phyloP scores from a whole-genome alignment of 768 basidiomycete genomes.

The Lactarius hengduanensis region DNA sequence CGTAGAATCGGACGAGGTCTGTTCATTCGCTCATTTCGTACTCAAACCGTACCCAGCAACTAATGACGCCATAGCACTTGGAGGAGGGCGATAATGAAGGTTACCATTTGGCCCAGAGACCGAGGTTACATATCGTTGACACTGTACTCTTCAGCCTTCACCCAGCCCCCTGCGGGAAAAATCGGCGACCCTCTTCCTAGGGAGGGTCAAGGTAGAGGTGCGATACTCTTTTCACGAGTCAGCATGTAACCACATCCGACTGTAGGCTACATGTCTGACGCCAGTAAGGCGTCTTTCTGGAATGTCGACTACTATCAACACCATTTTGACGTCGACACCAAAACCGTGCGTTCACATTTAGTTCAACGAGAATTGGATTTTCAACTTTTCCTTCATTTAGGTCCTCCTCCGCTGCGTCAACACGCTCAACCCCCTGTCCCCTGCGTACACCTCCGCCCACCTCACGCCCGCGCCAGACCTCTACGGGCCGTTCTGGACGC shows the following conservation, averaged over 20 bases:
- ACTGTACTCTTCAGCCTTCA: conserved; percentile 8
- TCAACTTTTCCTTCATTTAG: conserved; percentile 39
- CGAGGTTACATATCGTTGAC: background rate
- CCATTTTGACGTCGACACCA: conserved; percentile 88
- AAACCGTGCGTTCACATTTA: conserved; percentile 46
- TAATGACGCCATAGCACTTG: conserved; percentile 40
- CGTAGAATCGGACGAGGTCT: conserved; percentile 69
- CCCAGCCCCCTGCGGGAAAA: conserved; percentile 17
- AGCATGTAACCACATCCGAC: background rate
- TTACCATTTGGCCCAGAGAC: background rate
- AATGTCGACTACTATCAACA: conserved; percentile 81
- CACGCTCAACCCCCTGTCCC: conserved; percentile 71
- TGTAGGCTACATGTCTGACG: conserved; percentile 65
- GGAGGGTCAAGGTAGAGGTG: conserved; percentile 22
- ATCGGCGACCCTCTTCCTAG: conserved; percentile 4
- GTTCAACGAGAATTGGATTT: background rate
- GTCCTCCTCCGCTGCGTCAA: conserved; percentile 74
- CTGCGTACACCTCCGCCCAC: conserved; percentile 60
- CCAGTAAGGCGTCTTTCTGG: conserved; percentile 56
- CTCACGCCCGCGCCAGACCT: conserved; percentile 67
- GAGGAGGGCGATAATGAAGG: conserved; percentile 42
- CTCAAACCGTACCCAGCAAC: background rate
- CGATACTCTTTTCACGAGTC: background rate
- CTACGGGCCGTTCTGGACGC: conserved; percentile 96
- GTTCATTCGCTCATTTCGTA: conserved; percentile 27